phyloP scores from a whole-genome alignment of 202 grass and related monocot genomes.

The Dendrocalamus latiflorus region DNA sequence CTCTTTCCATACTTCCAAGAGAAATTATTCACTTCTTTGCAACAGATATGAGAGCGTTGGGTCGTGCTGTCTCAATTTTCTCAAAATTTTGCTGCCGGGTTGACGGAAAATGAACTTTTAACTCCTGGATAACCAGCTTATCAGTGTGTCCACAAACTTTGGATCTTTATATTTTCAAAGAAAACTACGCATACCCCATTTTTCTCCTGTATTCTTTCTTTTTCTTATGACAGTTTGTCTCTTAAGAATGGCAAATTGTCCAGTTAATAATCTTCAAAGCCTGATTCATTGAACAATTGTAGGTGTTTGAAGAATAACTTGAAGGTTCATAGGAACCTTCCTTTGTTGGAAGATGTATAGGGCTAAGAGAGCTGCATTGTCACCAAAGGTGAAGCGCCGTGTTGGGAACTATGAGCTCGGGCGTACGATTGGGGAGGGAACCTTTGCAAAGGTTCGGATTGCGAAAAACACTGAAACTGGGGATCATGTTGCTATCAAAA shows the following conservation, averaged over 20 bases:
- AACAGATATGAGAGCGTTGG: background rate
- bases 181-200: background rate
- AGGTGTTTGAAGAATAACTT: slow-evolving; percentile 31
- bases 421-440: slow-evolving; percentile 75
- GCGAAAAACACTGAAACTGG: slow-evolving; percentile 68
- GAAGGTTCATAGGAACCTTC: slow-evolving; percentile 24
- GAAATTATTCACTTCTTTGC: background rate
- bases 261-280: background rate
- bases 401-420: slow-evolving; percentile 90
- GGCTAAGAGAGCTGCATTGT: slow-evolving; percentile 63
- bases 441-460: slow-evolving; percentile 83
- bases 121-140: background rate
- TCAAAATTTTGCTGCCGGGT: background rate
- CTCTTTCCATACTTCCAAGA: background rate
- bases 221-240: background rate
- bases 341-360: slow-evolving; percentile 57
- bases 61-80: background rate
- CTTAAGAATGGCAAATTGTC: background rate
- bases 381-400: slow-evolving; percentile 75
- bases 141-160: background rate
- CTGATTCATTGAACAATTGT: background rate
- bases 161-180: background rate
- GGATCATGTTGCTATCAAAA: slow-evolving; percentile 85
- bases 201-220: background rate
- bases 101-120: background rate